These are phyloP conservation scores for Phytopythium chamaehyphon DNA, from an alignment of 352 stramenopile genomes.

Conservation along the genomic window DNA sequence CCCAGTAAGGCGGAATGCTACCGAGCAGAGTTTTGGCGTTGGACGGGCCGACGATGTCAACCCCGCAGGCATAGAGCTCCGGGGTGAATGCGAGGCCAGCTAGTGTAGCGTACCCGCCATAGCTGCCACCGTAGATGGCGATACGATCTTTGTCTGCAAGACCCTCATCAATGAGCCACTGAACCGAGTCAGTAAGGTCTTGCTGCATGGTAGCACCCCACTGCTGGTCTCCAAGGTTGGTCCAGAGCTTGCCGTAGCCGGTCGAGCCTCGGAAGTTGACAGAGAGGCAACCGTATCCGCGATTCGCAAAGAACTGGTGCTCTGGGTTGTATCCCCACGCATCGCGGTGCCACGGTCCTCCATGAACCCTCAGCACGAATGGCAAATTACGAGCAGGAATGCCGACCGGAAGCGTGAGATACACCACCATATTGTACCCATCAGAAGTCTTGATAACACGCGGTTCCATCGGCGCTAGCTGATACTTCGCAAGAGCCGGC, in stretches of 20 bases:
- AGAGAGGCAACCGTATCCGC: conserved; percentile 34
- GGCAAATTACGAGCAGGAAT: conserved; percentile 22
- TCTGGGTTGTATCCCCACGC: conserved; percentile 23
- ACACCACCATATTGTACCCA: conserved; percentile 36
- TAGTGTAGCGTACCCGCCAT: conserved; percentile 70
- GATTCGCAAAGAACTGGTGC: conserved; percentile 43
- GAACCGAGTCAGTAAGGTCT: conserved; percentile 45
- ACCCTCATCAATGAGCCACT: conserved; percentile 55
- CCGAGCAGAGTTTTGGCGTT: conserved; percentile 40
- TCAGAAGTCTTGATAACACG: conserved; percentile 43
- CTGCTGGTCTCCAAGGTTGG: conserved; percentile 37
- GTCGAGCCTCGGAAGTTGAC: conserved; percentile 71
- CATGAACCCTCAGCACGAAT: conserved; percentile 36
- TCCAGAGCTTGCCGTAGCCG: conserved; percentile 72
- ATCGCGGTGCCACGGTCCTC: conserved; percentile 34
- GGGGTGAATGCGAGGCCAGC: conserved; percentile 72
- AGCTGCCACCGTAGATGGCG: conserved; percentile 62
- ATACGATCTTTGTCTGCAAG: conserved; percentile 40
- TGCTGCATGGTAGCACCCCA: conserved; percentile 43
- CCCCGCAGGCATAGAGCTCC: conserved; percentile 71
- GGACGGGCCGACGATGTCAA: conserved; percentile 67
- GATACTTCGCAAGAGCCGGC: conserved; percentile 27
- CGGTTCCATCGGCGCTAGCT: conserved; percentile 28
- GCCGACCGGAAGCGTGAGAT: conserved; percentile 34
- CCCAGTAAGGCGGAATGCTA: conserved; percentile 40